Conservation (phyloP, 2,329 filamentous ascomycete species). For the Ophidiomyces ophidiicola region DNA sequence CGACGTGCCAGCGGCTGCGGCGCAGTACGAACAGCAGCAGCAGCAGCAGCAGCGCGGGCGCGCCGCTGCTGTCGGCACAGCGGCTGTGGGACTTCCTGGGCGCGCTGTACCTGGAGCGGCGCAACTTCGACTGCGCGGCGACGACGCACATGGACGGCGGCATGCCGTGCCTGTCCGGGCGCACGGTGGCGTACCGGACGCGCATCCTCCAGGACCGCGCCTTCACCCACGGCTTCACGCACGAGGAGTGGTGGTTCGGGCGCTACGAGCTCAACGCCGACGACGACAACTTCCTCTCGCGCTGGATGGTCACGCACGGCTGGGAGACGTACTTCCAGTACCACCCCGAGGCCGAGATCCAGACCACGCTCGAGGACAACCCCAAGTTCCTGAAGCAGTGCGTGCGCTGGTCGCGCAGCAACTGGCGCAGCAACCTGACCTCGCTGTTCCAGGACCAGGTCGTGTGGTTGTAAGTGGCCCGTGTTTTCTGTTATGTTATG, state of each 20-base stretch:
- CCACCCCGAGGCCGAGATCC: slow-evolving; percentile 76
- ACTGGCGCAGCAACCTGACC: slow-evolving; percentile 93
- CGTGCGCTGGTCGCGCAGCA: slow-evolving; percentile 87
- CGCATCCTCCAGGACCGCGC: slow-evolving; percentile 73
- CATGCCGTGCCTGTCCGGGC: slow-evolving; percentile 90
- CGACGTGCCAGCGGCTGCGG: slow-evolving; percentile 76
- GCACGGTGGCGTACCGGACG: slow-evolving; percentile 83
- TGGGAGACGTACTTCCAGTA: slow-evolving; percentile 97
- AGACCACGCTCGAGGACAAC: slow-evolving; percentile 85
- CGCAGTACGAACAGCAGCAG: too few relatives aligned
- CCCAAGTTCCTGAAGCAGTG: slow-evolving; percentile 86
- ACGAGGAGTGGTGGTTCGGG: slow-evolving; percentile 68
- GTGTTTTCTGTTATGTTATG: slow-evolving; percentile 8
- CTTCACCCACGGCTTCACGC: slow-evolving; percentile 80
- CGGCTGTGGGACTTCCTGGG: slow-evolving; percentile 79
- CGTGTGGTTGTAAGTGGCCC: slow-evolving; percentile 66
- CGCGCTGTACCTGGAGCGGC: slow-evolving; percentile 79
- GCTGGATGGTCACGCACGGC: slow-evolving; percentile 82
- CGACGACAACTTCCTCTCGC: slow-evolving; percentile 95
- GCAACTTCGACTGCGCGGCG: slow-evolving; percentile 93
- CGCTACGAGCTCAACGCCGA: slow-evolving; percentile 87
- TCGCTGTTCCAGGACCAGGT: slow-evolving; percentile 73
- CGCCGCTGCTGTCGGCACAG: slow-evolving; percentile 43
- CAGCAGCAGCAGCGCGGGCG: too few relatives aligned
- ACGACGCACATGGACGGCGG: slow-evolving; percentile 92